Percentiles rank a stretch among this genome's conserved stretches.
Conservation (phyloP, 331 rosid species). For the Malus hybrid region DNA sequence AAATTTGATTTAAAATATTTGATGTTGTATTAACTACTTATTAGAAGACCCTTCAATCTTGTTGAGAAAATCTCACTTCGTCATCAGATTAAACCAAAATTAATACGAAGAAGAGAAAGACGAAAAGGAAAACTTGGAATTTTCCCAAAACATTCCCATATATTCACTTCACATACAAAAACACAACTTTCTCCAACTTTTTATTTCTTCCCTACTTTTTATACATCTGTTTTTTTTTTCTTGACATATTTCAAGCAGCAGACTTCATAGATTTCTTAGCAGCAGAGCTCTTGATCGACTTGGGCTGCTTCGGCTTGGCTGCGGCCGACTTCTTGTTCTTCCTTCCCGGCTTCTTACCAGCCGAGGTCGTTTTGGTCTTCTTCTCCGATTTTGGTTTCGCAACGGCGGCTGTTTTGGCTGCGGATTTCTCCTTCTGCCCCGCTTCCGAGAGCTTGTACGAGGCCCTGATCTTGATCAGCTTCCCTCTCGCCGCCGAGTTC, state of each 20-base stretch:
- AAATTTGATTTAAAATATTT: too few species aligned
- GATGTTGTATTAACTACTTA: too few species aligned
- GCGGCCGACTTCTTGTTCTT: slow-evolving; percentile 39
- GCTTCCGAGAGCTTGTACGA: slow-evolving; percentile 59
- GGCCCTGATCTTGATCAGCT: slow-evolving; percentile 65
- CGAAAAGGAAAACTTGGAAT: too few species aligned
- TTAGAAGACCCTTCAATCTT: too few species aligned
- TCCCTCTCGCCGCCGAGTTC: slow-evolving; percentile 62
- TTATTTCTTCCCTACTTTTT: not conserved
- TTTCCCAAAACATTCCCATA: too few species aligned
- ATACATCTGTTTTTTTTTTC: not conserved
- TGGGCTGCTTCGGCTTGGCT: slow-evolving; percentile 66
- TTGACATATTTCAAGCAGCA: slow-evolving; percentile 1
- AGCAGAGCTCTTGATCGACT: slow-evolving; percentile 40
- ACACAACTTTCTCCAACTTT: not conserved
- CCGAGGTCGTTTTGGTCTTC: slow-evolving; percentile 9
- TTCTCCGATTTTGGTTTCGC: slow-evolving; percentile 21
- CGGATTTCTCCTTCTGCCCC: slow-evolving; percentile 18
- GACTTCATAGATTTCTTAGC: slow-evolving; percentile 48
- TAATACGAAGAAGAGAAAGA: too few species aligned
- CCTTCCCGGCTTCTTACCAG: slow-evolving; percentile 26
- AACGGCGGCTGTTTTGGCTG: not conserved
- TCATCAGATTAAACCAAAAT: too few species aligned
- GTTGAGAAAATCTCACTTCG: too few species aligned
- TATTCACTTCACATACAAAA: too few species aligned